Percentiles rank a stretch among this genome's conserved stretches.
phyloP scores from a whole-genome alignment of 805 yeast genomes.

The Yarrowia hollandica region DNA sequence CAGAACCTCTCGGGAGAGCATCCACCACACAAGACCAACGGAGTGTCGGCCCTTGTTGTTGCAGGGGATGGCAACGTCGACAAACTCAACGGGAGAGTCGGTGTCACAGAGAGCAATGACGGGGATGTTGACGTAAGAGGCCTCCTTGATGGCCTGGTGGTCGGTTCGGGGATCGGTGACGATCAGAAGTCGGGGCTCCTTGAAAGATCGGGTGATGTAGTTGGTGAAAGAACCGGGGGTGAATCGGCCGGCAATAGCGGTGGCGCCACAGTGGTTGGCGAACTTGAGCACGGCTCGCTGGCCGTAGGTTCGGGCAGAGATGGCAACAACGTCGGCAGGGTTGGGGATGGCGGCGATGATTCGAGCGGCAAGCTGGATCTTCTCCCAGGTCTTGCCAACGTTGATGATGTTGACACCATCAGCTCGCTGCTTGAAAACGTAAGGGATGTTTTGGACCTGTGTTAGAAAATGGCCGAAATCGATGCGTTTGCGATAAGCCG shows the following conservation, averaged over 20 bases:
- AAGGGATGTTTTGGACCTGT: constrained; percentile 72
- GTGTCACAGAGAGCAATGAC: constrained; percentile 98
- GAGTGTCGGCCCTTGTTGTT: constrained; percentile 99
- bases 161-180: constrained; percentile 99
- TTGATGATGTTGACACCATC: constrained; percentile 99
- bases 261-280: constrained; percentile 99
- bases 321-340: constrained; percentile 97
- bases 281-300: constrained; percentile 99
- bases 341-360: constrained; percentile 99
- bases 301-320: constrained; percentile 98
- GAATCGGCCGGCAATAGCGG: constrained; percentile 99
- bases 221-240: constrained; percentile 99
- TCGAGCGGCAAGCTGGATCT: constrained; percentile 99
- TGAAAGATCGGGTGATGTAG: constrained; percentile 99
- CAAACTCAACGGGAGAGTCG: constrained; percentile 98
- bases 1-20: constrained; percentile 97
- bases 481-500: too few relatives aligned
- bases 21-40: constrained; percentile 99
- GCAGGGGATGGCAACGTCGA: constrained; percentile 99
- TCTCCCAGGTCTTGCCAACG: constrained; percentile 99
- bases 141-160: constrained; percentile 99
- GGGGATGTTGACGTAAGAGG: constrained; percentile 99
- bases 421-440: constrained; percentile 94
- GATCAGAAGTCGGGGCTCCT: constrained; percentile 99
- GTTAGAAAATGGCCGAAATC: too few relatives aligned